Evolutionary conservation across 257 asterid genomes (phyloP).

Genomic region (Cruciata laevipes): DNA sequence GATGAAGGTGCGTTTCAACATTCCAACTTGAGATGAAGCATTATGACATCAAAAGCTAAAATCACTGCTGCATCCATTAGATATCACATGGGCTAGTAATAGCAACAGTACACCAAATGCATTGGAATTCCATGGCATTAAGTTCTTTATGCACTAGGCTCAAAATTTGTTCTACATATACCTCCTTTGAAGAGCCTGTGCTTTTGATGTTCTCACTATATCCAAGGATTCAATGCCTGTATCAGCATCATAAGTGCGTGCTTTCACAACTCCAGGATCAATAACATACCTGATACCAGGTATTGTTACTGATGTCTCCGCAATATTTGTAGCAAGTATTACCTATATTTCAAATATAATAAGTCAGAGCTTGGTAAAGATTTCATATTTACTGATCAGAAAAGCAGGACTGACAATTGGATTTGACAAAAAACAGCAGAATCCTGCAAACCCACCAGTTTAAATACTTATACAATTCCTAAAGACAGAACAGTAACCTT

Average conservation of each 20-base stretch:
- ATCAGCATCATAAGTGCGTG: constrained; percentile 76
- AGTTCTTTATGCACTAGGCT: background rate
- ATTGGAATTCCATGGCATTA: background rate
- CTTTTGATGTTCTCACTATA: constrained; percentile 85
- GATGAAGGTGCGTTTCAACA: background rate
- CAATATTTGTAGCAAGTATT: constrained; percentile 92
- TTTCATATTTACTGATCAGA: background rate
- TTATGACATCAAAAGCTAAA: background rate
- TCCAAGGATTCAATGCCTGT: constrained; percentile 84
- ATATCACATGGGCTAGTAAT: no score
- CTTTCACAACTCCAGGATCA: constrained; percentile 97
- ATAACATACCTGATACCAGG: constrained; percentile 96
- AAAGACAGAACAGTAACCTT: background rate
- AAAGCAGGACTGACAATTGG: background rate
- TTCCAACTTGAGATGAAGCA: background rate
- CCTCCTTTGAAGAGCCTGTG: constrained; percentile 98
- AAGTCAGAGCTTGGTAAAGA: background rate
- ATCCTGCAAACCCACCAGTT: background rate
- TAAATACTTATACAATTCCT: background rate
- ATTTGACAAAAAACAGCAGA: background rate
- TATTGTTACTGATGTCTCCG: constrained; percentile 96
- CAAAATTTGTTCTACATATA: constrained; percentile 21
- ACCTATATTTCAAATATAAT: constrained; percentile 43
- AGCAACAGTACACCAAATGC: background rate
- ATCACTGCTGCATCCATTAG: background rate